Base-by-base conservation (phyloP, 345 rosid species). In the Psidium guajava region DNA sequence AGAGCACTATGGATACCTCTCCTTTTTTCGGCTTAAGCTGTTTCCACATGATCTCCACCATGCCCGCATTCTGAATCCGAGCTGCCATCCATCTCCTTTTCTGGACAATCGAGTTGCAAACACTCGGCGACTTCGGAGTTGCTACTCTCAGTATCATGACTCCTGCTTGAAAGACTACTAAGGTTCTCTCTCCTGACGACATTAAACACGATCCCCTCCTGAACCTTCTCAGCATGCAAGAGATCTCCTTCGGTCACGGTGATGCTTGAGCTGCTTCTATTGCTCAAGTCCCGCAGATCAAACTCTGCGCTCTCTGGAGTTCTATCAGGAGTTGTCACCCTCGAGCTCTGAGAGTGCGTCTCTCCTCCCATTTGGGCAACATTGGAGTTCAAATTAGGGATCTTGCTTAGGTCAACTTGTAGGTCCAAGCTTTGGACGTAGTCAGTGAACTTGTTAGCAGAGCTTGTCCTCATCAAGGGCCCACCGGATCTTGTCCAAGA, bases 401-500 rank as follows among this genome's bases (percentile, higher is more conserved):
- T 86, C 56, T 87, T 92, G 42, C 84, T 69, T 82, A 88, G 75
- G 40, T 95, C 98, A 86, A 92, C 56, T 82, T 93, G 94, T 7
- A 87, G 77, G 61, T 92, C 94, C 40, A 95, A 93, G 85, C 87
- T 92, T 69, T 95, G 98, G 57, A 96, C 93, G 83, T 92, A 96
- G 74, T 95, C 98, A 28, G 11, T 82, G 52, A 97, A 97, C 91
- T 73, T 88, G 85, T 97, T 92, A 81, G 99, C 98, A 13, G 99
- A 97, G 81, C 93, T 85, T 57, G 96, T 96, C 90, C 99, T 97
- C 99, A 97, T 97, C 88, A 97, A 89, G 18, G 99, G 99, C 47
- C 99, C 99, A 49, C 99, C 99, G 54, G 98, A 89, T 86, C 98
- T 91, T 24, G 99, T 97, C 99, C 99, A 97, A 64, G 99, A 94